A percentile compares a stretch with the other conserved stretches of the same genome.
phyloP scores from a whole-genome alignment of 2,329 filamentous ascomycete genomes.

The Aspergillus pseudoviridinutans region DNA sequence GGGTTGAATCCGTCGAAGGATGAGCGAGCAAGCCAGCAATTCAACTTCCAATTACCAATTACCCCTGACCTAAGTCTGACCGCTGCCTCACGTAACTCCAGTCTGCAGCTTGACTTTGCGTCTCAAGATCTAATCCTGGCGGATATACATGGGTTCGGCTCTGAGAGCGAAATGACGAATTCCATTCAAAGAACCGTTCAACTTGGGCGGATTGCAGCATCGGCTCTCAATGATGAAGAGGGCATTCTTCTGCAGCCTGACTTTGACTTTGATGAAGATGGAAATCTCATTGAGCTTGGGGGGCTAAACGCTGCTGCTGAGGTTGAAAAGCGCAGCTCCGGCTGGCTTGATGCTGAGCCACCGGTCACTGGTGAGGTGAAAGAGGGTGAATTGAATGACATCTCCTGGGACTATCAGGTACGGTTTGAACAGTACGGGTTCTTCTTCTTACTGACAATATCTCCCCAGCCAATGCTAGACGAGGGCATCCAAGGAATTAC shows the following conservation, averaged over 20 bases:
- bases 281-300: slow-evolving; percentile 52
- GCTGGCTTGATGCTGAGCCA: slow-evolving; percentile 27
- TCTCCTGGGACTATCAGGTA: slow-evolving; percentile 13
- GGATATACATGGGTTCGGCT: slow-evolving; percentile 35
- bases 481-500: slow-evolving; percentile 25
- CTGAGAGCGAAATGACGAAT: slow-evolving; percentile 41
- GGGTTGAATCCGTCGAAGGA: slow-evolving; percentile 38
- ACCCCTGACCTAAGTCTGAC: slow-evolving; percentile 32
- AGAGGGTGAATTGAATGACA: slow-evolving; percentile 32
- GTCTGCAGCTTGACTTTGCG: slow-evolving; percentile 45
- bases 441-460: neutral
- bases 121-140: slow-evolving; percentile 41
- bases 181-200: slow-evolving; percentile 30
- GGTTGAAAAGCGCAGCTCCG: slow-evolving; percentile 5
- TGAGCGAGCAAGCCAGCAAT: slow-evolving; percentile 28
- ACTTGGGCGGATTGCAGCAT: slow-evolving; percentile 21
- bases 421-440: neutral
- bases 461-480: slow-evolving; percentile 22
- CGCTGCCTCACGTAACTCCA: slow-evolving; percentile 21
- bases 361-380: slow-evolving; percentile 39
- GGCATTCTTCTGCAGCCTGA: slow-evolving; percentile 50
- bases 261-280: slow-evolving; percentile 60
- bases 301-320: slow-evolving; percentile 4
- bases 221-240: slow-evolving; percentile 38
- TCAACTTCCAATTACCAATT: slow-evolving; percentile 28